Base-by-base conservation (phyloP, 768 basidiomycete genomes). In the Chalciporus chontae region DNA sequence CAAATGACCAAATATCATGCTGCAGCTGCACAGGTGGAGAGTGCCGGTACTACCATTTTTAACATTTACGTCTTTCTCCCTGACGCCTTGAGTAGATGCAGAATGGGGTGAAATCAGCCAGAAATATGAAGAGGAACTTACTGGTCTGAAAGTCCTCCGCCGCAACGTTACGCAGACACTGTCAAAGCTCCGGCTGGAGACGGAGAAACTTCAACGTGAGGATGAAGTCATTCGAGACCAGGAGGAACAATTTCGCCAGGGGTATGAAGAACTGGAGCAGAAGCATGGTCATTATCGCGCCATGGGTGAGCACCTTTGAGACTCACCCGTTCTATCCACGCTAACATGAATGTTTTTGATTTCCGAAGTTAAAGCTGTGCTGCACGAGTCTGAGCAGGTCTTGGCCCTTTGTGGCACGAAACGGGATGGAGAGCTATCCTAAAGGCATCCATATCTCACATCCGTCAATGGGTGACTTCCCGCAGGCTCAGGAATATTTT, bases 81-180 rank as follows among this genome's bases (percentile, higher is more conserved):
- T 58, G 21, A 59, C 37, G 13, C 18, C 13, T 27, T 23, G 31
- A 38, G 19, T 57, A 87, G 85, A 74, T 17, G 66, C 76, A 13
- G 81, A 85, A 58, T 84, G 84, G 73, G 80, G 77, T 49, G 70
- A 78, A 54, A 68, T 81, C 48, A 77, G 81, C 43, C 68, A 69
- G 50, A 75, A 72, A 31, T 87, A 85, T 60, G 65, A 78, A 40
- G 80, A 82, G 51, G 83, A 88, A 63, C 77, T 88, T 53, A 68
- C 74, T 38, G 79, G 79, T 21, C 74, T 87, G 50, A 79, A 77
- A 51, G 70, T 61, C 26, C 69, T 87, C 21, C 82, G 83, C 43
- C 65, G 73, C 26, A 78, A 80, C 47, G 80, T 87, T 40, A 56
- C 69, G 1, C 56, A 67, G 18, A 71, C 75, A 11, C 53, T 73